Percentiles rank a stretch among this genome's conserved stretches.
Evolutionary conservation across 192 early-diverging fungal genomes (phyloP).

Genomic region (Gamsiella multidivaricata): DNA sequence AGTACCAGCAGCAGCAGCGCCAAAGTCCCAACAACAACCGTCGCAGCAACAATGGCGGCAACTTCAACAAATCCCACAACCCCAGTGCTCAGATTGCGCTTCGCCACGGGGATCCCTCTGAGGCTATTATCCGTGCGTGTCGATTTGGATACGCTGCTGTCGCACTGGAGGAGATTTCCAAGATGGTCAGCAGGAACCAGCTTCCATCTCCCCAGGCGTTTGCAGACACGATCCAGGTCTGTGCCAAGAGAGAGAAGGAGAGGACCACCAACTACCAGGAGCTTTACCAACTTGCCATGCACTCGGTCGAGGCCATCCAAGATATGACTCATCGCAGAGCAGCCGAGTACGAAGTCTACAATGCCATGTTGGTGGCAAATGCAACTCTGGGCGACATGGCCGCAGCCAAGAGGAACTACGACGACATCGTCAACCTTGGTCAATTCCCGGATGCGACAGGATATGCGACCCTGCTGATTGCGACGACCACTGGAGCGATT

Average conservation of each 20-base stretch:
- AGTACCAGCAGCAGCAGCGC: slow-evolving; percentile 10
- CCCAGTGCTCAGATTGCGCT: slow-evolving; percentile 13
- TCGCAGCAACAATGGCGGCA: background rate
- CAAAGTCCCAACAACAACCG: background rate
- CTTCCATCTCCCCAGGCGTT: slow-evolving; percentile 37
- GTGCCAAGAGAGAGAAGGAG: slow-evolving; percentile 44
- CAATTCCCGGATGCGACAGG: slow-evolving; percentile 62
- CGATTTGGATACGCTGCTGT: slow-evolving; percentile 40
- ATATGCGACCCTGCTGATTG: slow-evolving; percentile 63
- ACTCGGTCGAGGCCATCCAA: slow-evolving; percentile 20
- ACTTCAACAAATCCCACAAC: background rate
- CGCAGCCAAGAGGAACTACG: slow-evolving; percentile 63
- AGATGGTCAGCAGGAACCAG: slow-evolving; percentile 36
- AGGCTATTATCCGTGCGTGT: slow-evolving; percentile 43
- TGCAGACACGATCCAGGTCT: slow-evolving; percentile 50
- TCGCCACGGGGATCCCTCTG: slow-evolving; percentile 36
- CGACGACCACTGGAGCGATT: slow-evolving; percentile 59
- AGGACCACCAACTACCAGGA: slow-evolving; percentile 39
- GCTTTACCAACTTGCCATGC: slow-evolving; percentile 24
- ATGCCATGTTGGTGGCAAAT: slow-evolving; percentile 61
- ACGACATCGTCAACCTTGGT: slow-evolving; percentile 57
- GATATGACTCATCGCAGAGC: slow-evolving; percentile 29
- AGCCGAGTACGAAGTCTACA: slow-evolving; percentile 57
- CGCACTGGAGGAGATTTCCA: slow-evolving; percentile 37
- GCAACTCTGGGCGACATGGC: slow-evolving; percentile 63